Evolutionary conservation across 2,329 filamentous ascomycete species (phyloP), one percentile per base, ranked within the genome.

Genomic region (Pseudogymnoascus sp.): DNA sequence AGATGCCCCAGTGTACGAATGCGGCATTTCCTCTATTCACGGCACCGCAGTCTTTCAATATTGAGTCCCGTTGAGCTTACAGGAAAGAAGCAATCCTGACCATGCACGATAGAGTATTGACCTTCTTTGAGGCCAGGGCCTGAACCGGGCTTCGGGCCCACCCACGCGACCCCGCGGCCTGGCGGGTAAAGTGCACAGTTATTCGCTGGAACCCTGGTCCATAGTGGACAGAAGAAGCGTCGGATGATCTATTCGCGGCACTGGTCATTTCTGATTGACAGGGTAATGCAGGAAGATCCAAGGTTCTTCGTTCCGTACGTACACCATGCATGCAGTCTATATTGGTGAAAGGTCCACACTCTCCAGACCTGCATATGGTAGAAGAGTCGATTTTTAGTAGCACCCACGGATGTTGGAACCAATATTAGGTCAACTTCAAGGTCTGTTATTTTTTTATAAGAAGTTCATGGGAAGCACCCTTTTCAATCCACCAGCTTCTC

Each of bases 71-170:
- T 2, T 5, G 45, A 55, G 25, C 45, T 55, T 55, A 55, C 45
- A 55, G 28, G 45, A 55, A 55, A 55, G 45, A 55, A 33, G 45
- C 45, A 55, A 55, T 33, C 28, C 28, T 8, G 8, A 55, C 45
- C 19, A 55, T 55, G 28, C 45, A 55, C 45, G 45, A 55, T 55
- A 55, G 45, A 55, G 45, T 55, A 55, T 55, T 55, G 45, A 55
- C 45, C 45, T 19, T 55, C 28, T 33, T 55, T n/a, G 25, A 6
- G 28, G 45, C 45, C 28, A 5, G 45, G 45, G 25, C 45, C 9
- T 16, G 28, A 55, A 55, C 45, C 45, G 45, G 45, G 45, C 25
- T 55, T 33, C 33, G 25, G 28, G n/a, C 45, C 45, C 25, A 55
- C 28, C 45, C 45, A 55, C 25, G 45, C 45, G 25, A 55, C 45